These are phyloP conservation scores for Penicillium pulvis DNA, from an alignment of 495 filamentous ascomycete genomes.

Conservation along the genomic window DNA sequence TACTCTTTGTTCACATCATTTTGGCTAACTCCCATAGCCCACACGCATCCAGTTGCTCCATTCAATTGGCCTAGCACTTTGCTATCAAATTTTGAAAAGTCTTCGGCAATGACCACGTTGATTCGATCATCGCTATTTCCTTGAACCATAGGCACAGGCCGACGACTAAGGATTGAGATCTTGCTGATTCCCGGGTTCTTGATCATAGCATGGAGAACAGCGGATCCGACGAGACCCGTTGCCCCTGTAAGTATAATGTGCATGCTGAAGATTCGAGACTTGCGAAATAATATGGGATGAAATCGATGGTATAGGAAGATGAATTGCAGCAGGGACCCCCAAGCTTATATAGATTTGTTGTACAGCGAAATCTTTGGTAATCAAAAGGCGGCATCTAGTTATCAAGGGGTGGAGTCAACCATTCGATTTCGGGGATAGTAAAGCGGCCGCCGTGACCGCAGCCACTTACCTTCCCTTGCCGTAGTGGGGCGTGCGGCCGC, in stretches of 20 bases:
- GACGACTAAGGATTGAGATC: constrained; percentile 66
- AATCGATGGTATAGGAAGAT: neutral
- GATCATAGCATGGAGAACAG: constrained; percentile 65
- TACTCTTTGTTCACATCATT: constrained; percentile 61
- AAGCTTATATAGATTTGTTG: neutral
- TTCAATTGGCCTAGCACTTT: constrained; percentile 59
- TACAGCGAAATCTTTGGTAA: neutral
- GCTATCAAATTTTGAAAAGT: constrained; percentile 59
- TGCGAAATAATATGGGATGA: neutral
- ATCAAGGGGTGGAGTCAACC: neutral
- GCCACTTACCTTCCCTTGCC: neutral
- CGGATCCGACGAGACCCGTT: constrained; percentile 70
- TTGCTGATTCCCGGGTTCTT: constrained; percentile 55
- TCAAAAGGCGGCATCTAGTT: neutral
- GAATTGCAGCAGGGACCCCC: too few species aligned
- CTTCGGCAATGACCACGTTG: constrained; percentile 66
- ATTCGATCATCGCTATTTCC: constrained; percentile 53
- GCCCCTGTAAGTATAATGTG: constrained; percentile 77
- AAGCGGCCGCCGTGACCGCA: neutral
- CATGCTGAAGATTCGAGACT: constrained; percentile 40
- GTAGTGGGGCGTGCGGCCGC: neutral
- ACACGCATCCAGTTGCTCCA: constrained; percentile 67
- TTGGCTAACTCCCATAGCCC: constrained; percentile 67
- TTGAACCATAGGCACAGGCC: constrained; percentile 65
- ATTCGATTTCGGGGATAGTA: neutral